phyloP scores from a whole-genome alignment of 1,139 yeast species.

The Kurtzmaniella quercitrusa region DNA sequence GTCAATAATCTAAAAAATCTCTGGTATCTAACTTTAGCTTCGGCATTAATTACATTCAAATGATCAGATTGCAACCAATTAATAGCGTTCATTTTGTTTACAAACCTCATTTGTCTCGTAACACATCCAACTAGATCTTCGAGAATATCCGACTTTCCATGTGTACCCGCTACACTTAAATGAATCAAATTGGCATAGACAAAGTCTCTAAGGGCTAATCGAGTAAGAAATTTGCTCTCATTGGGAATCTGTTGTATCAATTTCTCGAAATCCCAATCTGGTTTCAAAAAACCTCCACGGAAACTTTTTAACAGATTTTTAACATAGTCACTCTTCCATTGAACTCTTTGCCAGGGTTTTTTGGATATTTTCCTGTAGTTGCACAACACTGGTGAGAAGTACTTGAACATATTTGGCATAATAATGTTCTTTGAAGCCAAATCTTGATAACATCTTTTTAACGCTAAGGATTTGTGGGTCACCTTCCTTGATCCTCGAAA shows the following conservation, averaged over 20 bases:
- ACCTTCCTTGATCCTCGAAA: neutral
- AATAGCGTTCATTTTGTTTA: constrained; percentile 22
- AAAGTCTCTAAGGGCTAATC: neutral
- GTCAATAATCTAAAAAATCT: constrained; percentile 21
- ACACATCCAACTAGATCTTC: constrained; percentile 30
- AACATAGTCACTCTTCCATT: neutral
- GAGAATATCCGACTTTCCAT: neutral
- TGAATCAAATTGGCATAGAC: neutral
- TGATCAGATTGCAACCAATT: constrained; percentile 25
- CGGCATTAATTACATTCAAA: constrained; percentile 15
- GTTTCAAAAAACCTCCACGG: no score
- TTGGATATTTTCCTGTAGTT: no score
- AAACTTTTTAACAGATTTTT: neutral
- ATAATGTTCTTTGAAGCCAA: no score
- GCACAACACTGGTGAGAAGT: neutral
- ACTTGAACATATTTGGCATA: neutral
- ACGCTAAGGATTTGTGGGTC: neutral
- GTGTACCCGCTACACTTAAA: neutral
- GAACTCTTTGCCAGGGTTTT: neutral
- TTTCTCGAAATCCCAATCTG: no score
- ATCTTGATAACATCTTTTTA: neutral
- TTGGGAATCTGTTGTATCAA: no score
- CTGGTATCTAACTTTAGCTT: constrained; percentile 20
- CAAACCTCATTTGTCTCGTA: constrained; percentile 26
- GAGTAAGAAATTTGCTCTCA: neutral